Conservation (phyloP, 1,139 yeast species). For the Debaryomycetaceae sp. region DNA sequence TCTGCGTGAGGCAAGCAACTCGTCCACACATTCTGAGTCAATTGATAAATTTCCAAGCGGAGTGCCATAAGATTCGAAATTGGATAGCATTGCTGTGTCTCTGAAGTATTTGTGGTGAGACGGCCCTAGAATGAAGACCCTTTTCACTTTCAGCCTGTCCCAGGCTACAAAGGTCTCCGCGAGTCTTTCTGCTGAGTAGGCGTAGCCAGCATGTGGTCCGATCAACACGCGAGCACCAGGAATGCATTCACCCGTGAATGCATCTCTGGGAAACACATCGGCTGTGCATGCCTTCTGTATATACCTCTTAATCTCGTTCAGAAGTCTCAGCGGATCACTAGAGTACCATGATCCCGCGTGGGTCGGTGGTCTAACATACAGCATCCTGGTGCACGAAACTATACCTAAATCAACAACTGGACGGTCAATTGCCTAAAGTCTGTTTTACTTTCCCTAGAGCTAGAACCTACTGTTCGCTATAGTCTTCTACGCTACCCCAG, state of each 20-base stretch:
- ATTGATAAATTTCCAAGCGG: slow-evolving; percentile 77
- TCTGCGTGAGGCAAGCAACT: slow-evolving; percentile 20
- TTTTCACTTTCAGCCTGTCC: slow-evolving; percentile 54
- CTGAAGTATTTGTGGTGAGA: slow-evolving; percentile 87
- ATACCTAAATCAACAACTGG: too few relatives aligned
- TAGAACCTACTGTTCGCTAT: too few relatives aligned
- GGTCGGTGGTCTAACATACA: slow-evolving; percentile 58
- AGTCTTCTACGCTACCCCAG: too few relatives aligned
- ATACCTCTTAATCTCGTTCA: slow-evolving; percentile 46
- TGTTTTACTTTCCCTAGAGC: too few relatives aligned
- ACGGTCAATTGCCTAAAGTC: too few relatives aligned
- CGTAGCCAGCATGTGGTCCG: slow-evolving; percentile 87
- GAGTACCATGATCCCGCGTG: slow-evolving; percentile 93
- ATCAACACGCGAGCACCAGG: slow-evolving; percentile 60
- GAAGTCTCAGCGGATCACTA: slow-evolving; percentile 38
- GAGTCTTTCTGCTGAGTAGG: slow-evolving; percentile 74
- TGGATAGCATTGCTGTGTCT: slow-evolving; percentile 54
- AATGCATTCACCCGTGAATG: neutral
- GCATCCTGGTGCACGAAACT: slow-evolving; percentile 4
- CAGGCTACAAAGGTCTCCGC: slow-evolving; percentile 75
- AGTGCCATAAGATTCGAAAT: slow-evolving; percentile 60
- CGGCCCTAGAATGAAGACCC: slow-evolving; percentile 85
- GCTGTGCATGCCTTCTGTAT: slow-evolving; percentile 22
- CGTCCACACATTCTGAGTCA: slow-evolving; percentile 45
- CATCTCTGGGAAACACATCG: neutral